These are phyloP conservation scores for Steccherinum ochraceum DNA, from an alignment of 768 basidiomycete species.

Conservation along the genomic window DNA sequence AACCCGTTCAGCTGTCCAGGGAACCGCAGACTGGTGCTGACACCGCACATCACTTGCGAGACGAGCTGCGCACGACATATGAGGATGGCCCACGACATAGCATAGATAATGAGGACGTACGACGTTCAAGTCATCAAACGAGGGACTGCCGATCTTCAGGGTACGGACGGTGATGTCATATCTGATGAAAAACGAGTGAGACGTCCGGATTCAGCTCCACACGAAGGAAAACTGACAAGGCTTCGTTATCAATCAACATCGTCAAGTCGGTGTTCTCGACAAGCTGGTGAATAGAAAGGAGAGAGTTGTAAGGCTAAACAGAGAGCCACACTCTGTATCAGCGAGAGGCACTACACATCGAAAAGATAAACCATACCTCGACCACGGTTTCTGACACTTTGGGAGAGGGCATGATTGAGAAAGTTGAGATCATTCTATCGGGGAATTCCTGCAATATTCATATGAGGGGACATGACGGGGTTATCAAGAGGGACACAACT, in stretches of 20 bases:
- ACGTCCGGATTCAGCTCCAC: neutral
- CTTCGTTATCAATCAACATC: slow-evolving; percentile 84
- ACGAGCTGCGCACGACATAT: slow-evolving; percentile 49
- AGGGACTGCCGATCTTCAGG: slow-evolving; percentile 57
- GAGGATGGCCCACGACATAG: slow-evolving; percentile 1
- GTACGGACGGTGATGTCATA: slow-evolving; percentile 67
- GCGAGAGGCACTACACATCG: too few relatives aligned
- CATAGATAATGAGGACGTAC: slow-evolving; percentile 42
- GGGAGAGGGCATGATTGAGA: slow-evolving; percentile 47
- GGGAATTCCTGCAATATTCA: slow-evolving; percentile 50
- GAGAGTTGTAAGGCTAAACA: slow-evolving; percentile 69
- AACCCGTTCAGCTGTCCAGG: slow-evolving; percentile 92
- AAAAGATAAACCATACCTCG: too few relatives aligned
- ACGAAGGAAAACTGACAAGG: slow-evolving; percentile 50
- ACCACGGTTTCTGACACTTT: slow-evolving; percentile 52
- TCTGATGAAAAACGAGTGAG: slow-evolving; percentile 29
- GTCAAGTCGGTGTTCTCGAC: slow-evolving; percentile 82
- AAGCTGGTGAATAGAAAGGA: slow-evolving; percentile 85
- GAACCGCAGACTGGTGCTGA: slow-evolving; percentile 87
- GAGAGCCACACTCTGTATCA: neutral
- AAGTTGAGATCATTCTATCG: slow-evolving; percentile 46
- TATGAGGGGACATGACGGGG: slow-evolving; percentile 15
- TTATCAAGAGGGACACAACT: slow-evolving; percentile 29
- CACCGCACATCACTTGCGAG: slow-evolving; percentile 89
- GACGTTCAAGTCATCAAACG: slow-evolving; percentile 62